Conservation (phyloP, 805 yeast species). For the Pichia manshurica region DNA sequence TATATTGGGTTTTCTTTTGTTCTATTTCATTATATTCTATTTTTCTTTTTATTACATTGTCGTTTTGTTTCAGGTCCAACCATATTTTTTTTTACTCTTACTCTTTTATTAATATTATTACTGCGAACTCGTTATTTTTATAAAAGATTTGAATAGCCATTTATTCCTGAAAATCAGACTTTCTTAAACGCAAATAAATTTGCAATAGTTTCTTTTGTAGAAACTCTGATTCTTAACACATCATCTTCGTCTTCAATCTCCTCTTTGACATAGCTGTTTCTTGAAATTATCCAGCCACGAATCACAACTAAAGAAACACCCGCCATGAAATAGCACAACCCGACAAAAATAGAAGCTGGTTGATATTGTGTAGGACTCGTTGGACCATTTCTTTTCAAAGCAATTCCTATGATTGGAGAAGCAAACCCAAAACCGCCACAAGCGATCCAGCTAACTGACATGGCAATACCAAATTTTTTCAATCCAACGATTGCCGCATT, state of each 20-base stretch:
- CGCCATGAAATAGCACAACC: slow-evolving; percentile 45
- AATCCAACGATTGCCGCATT: slow-evolving; percentile 50
- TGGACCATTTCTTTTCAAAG: slow-evolving; percentile 36
- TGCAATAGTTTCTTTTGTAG: slow-evolving; percentile 2
- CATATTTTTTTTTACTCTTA: no score
- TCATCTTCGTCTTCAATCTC: slow-evolving; percentile 21
- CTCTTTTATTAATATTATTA: no score
- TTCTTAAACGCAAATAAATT: slow-evolving; percentile 5
- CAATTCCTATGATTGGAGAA: slow-evolving; percentile 57
- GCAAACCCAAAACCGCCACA: slow-evolving; percentile 46
- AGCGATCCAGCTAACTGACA: slow-evolving; percentile 43
- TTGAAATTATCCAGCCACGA: slow-evolving; percentile 51
- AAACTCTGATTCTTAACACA: slow-evolving; percentile 15
- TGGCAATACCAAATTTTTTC: slow-evolving; percentile 44
- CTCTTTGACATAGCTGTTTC: slow-evolving; percentile 33
- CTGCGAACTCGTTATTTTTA: no score
- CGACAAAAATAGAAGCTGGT: slow-evolving; percentile 54
- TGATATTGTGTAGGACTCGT: slow-evolving; percentile 42
- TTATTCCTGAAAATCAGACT: slow-evolving; percentile 1
- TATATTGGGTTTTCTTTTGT: no score
- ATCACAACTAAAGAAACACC: slow-evolving; percentile 37
- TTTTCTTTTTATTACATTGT: no score
- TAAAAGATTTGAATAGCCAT: no score
- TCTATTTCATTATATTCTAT: no score
- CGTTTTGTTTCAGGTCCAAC: no score